phyloP scores from a whole-genome alignment of 2,329 filamentous ascomycete genomes.

The Mariannaea elegans region DNA sequence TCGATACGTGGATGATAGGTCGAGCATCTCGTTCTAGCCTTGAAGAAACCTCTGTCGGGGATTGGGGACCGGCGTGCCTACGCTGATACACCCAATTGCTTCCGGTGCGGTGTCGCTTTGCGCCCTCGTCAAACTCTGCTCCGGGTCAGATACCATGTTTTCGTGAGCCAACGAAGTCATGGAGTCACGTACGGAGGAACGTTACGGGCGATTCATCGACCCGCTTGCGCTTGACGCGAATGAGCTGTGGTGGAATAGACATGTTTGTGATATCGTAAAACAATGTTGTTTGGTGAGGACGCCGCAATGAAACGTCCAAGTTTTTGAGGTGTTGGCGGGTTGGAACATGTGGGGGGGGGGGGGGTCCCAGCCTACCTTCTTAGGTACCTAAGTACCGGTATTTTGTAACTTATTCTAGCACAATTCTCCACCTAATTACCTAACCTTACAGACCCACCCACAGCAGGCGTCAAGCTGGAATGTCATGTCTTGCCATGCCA shows the following conservation, averaged over 20 bases:
- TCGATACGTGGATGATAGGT: conserved; percentile 61
- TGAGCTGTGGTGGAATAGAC: conserved; percentile 66
- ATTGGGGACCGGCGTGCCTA: conserved; percentile 48
- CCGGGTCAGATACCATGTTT: conserved; percentile 26
- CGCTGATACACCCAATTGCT: conserved; percentile 66
- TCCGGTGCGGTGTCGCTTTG: conserved; percentile 62
- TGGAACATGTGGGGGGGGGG: neutral
- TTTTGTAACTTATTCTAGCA: no score
- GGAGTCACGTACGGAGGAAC: conserved; percentile 59
- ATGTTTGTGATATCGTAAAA: conserved; percentile 44
- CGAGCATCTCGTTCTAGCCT: conserved; percentile 33
- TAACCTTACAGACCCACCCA: no score
- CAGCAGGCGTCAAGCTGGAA: no score
- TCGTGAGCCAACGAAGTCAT: conserved; percentile 4
- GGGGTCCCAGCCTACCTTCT: no score
- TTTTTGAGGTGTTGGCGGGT: neutral
- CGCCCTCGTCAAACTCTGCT: conserved; percentile 60
- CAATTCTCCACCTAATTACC: no score
- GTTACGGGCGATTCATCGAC: conserved; percentile 63
- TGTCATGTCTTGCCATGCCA: no score
- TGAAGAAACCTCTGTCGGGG: conserved; percentile 36
- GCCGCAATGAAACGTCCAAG: neutral
- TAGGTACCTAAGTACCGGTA: neutral
- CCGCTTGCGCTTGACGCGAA: conserved; percentile 70
- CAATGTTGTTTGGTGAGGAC: neutral